Evolutionary conservation across 176 grass and related monocot genomes (phyloP), one percentile per base, ranked within the genome.

Genomic region (Carex scoparia): DNA sequence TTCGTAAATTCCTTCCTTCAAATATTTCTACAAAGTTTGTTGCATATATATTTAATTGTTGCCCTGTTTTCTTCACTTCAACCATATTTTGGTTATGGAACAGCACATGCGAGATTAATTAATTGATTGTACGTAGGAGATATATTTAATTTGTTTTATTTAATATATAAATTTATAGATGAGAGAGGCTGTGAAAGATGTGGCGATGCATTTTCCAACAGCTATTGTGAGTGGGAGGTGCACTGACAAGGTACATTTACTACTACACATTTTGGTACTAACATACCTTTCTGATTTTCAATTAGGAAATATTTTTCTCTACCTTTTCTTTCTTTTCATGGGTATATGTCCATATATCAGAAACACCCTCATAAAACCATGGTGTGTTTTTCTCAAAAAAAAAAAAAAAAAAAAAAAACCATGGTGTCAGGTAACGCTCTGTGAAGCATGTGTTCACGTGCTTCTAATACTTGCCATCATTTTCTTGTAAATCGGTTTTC

Each of bases 171-270:
- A 56, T 35, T 58, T 79, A 6, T 84, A 97, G 94, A 97, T 97
- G 94, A 84, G 94, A 82, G 91, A 88, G 82, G 94, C 92, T 9
- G 94, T 97, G 83, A 92, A 88, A 63, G 90, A 92, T 66, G 85
- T 94, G 5, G 92, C 94, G 42, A 89, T 85, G 68, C 87, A 88
- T 86, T 97, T 97, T 79, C 92, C 92, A 51, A 97, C 94, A 40
- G 92, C 94, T 73, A 97, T 97, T 69, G 92, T 97, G 0, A 97
- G 94, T 84, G 94, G 94, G 3, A 89, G 94, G 75, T 92, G 92
- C 88, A 89, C 85, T 35, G 90, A 97, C 62, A 97, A 97, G 94
- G 92, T 91, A 86, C 85, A 66, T 83, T 63, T 18, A 53, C 30
- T 16, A 12, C 37, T 19, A 23, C 38, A 27, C 35, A 57, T 79